Base-by-base conservation (phyloP, 352 stramenopile species). In the Thalassiosira ordinaria region DNA sequence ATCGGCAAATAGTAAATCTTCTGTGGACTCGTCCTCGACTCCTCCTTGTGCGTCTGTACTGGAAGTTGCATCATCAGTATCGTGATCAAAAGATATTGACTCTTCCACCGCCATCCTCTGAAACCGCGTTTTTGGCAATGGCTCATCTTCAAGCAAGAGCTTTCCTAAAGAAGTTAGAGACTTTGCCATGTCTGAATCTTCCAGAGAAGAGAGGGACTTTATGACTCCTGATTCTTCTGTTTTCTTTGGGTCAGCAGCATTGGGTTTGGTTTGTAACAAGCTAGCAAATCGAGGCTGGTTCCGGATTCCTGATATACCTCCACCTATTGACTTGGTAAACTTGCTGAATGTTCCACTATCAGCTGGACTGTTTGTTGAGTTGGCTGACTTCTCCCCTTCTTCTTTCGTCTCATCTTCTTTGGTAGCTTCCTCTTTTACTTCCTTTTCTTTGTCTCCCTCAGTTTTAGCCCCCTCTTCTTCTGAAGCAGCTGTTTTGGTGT, bases 1-100 rank as follows among this genome's bases (percentile, higher is more conserved):
- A 74, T 78, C 74, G 37, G 31, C 60, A 73, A 78, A 78, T 33
- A 78, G 29, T 37, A n/a, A n/a, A n/a, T 76, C 39, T 53, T 72
- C 14, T 14, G 33, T 35, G 13, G 66, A 47, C 24, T 74, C 63
- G n/a, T 35, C 0, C 55, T 29, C 7, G 22, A 46, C 18, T 22
- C 11, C 65, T 67, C 46, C 49, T 27, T 33, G n/a, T 8, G 41
- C 68, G 13, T 35, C 41, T 16, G 41, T 46, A 22, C 41, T 63
- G 47, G 52, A 46, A 35, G 56, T 78, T 51, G 8, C 14, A 39
- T 5, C 29, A 44, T 27, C 22, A 24, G 2, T 63, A 0, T 29
- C 51, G n/a, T 74, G 33, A 55, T 52, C 65, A 74, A 74, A 74
- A 0, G 65, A 74, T 74, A 74, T 65, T 16, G 49, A 62, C 52